Evolutionary conservation across 1,284 basidiomycete species (phyloP).

Genomic region (Moniliella sp.): DNA sequence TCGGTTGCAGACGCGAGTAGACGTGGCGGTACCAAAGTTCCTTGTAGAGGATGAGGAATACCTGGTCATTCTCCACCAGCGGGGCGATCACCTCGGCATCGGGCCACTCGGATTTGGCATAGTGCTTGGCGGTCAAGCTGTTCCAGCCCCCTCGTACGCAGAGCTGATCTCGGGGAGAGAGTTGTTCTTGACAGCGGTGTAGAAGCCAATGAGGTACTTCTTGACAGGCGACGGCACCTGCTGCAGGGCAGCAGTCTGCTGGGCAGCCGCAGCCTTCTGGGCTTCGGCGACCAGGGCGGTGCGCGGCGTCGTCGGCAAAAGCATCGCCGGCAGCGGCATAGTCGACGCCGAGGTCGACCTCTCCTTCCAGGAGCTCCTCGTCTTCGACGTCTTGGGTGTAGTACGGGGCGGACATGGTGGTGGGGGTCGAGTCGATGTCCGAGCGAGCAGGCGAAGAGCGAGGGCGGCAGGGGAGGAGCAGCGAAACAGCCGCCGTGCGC

Average conservation of each 20-base stretch:
- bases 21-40: not conserved
- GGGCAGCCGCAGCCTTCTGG: constrained; percentile 13
- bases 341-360: constrained; percentile 5
- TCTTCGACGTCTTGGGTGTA: constrained; percentile 9
- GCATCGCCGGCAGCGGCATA: constrained; percentile 2
- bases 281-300: constrained; percentile 11
- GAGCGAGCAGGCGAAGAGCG: no score
- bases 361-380: constrained; percentile 5
- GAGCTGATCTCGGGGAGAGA: constrained; percentile 47
- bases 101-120: constrained; percentile 81
- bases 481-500: no score
- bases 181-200: constrained; percentile 26
- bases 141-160: constrained; percentile 94
- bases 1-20: constrained; percentile 70
- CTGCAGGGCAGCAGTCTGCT: constrained; percentile 20
- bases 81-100: constrained; percentile 85
- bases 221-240: constrained; percentile 28
- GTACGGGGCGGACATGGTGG: constrained; percentile 4
- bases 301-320: not conserved
- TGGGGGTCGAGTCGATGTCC: no score
- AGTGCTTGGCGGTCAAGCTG: constrained; percentile 82
- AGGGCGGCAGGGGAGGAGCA: no score
- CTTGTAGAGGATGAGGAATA: not conserved
- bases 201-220: constrained; percentile 30
- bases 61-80: constrained; percentile 55